Percentiles rank a stretch among this genome's conserved stretches.
phyloP scores from a whole-genome alignment of 1,139 yeast genomes.

The Pichia sp. region DNA sequence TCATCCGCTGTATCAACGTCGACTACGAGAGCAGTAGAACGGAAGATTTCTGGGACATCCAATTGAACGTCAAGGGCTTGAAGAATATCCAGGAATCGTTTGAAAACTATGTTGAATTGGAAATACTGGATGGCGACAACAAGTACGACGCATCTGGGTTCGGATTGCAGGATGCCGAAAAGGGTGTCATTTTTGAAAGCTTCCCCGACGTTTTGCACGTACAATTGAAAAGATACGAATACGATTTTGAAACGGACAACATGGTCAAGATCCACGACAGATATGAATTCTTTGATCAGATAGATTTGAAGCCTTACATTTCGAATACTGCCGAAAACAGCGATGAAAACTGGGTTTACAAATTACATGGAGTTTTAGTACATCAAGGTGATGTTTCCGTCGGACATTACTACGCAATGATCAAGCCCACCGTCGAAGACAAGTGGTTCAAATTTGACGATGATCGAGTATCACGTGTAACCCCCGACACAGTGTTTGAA shows the following conservation, averaged over 20 bases:
- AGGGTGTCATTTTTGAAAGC: conserved; percentile 87
- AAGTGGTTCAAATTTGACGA: conserved; percentile 94
- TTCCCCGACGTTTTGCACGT: conserved; percentile 92
- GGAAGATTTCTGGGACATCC: conserved; percentile 98
- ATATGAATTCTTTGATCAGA: conserved; percentile 80
- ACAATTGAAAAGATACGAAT: conserved; percentile 91
- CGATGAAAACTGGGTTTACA: conserved; percentile 68
- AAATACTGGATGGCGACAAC: conserved; percentile 88
- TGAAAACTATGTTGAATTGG: conserved; percentile 81
- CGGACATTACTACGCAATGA: conserved; percentile 94
- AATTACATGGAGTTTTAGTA: conserved; percentile 87
- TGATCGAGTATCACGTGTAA: conserved; percentile 86
- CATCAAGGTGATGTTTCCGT: conserved; percentile 95
- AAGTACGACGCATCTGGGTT: conserved; percentile 90
- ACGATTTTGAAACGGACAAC: conserved; percentile 85
- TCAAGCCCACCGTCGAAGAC: conserved; percentile 69
- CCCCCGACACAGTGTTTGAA: conserved; percentile 78
- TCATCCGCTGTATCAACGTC: conserved; percentile 89
- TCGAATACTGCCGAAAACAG: conserved; percentile 54
- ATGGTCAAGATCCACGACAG: conserved; percentile 89
- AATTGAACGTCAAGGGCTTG: conserved; percentile 85
- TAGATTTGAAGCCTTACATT: conserved; percentile 76
- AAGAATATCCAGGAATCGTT: conserved; percentile 70
- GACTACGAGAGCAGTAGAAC: conserved; percentile 88
- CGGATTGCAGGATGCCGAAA: conserved; percentile 94